Evolutionary conservation across 257 asterid genomes (phyloP).

Genomic region (Nicotiana tabacum): DNA sequence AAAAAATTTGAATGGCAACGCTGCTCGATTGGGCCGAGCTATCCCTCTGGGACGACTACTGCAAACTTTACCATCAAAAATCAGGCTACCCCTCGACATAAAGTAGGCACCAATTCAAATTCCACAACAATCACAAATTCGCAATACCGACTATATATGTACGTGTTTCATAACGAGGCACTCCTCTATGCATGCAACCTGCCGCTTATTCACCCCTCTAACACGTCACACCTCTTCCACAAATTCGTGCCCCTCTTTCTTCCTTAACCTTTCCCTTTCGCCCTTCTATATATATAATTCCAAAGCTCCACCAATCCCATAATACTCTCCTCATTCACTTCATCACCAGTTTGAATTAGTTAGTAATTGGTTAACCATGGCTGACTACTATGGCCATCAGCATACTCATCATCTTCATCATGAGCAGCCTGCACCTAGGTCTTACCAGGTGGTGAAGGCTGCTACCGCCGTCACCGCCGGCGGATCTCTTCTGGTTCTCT

Average conservation of each 20-base stretch:
- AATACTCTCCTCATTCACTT: neutral
- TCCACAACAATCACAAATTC: too few species aligned
- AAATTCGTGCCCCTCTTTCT: neutral
- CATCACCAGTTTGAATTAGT: neutral
- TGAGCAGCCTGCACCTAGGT: slow-evolving; percentile 23
- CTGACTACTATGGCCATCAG: slow-evolving; percentile 25
- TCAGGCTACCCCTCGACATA: too few species aligned
- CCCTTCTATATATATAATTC: slow-evolving; percentile 5
- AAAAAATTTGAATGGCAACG: too few species aligned
- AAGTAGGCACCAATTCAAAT: too few species aligned
- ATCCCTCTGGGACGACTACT: too few species aligned
- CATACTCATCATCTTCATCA: neutral
- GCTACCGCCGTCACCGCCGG: slow-evolving; percentile 74
- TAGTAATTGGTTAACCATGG: slow-evolving; percentile 14
- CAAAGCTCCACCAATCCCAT: neutral
- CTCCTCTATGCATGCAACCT: neutral
- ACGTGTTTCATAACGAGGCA: neutral
- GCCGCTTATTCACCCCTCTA: neutral
- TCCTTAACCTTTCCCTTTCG: neutral
- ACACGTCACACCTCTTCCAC: neutral
- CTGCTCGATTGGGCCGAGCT: too few species aligned
- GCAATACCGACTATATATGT: neutral
- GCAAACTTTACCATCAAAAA: too few species aligned
- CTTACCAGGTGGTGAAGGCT: slow-evolving; percentile 53
- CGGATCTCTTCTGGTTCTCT: slow-evolving; percentile 62